A percentile compares a stretch with the other conserved stretches of the same genome.
Evolutionary conservation across 306 rosid genomes (phyloP).

Genomic region (Castanea mollissima): DNA sequence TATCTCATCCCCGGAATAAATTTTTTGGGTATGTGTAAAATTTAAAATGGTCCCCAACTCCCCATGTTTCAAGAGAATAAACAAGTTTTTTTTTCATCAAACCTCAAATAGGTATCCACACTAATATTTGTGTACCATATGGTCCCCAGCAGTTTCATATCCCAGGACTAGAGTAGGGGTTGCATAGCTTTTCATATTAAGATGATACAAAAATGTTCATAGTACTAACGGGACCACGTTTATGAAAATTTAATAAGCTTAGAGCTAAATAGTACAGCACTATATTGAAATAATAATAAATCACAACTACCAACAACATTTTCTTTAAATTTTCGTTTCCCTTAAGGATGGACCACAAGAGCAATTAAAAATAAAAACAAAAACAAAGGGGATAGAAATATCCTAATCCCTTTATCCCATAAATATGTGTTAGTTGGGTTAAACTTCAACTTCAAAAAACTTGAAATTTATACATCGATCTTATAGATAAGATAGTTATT

Average conservation of each 20-base stretch:
- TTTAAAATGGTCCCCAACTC: background rate
- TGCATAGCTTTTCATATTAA: background rate
- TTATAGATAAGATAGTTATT: too few relatives aligned
- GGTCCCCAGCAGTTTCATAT: conserved; percentile 15
- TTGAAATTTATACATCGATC: too few relatives aligned
- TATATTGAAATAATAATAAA: background rate
- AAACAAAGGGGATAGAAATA: too few relatives aligned
- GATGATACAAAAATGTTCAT: background rate
- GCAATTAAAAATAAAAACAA: background rate
- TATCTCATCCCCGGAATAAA: background rate
- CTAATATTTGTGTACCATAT: background rate
- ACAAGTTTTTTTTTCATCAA: background rate
- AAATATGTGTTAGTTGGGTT: background rate
- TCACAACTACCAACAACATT: conserved; percentile 20
- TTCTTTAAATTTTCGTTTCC: background rate
- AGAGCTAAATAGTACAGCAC: background rate
- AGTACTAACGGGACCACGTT: conserved; percentile 17
- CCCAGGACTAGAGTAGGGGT: background rate
- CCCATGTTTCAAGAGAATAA: too few relatives aligned
- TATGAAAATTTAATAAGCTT: background rate
- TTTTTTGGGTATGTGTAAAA: background rate
- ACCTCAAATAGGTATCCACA: background rate
- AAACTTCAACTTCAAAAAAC: too few relatives aligned
- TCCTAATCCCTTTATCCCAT: background rate
- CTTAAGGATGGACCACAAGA: background rate